Evolutionary conservation across 306 rosid genomes (phyloP).

Genomic region (Ziziphus jujuba): DNA sequence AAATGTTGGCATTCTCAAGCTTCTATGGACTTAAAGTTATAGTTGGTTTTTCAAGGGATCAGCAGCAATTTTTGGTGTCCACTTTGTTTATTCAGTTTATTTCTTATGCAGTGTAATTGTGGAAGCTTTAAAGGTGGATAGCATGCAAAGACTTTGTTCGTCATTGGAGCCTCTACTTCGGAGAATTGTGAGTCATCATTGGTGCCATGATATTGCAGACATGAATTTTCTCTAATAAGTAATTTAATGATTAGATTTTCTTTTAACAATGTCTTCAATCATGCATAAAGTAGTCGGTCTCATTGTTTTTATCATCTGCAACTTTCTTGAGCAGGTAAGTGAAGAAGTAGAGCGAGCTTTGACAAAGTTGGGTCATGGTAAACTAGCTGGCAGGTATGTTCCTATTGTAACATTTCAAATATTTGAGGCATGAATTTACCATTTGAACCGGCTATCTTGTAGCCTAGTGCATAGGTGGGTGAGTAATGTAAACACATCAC

Average conservation of each 20-base stretch:
- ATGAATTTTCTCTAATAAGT: background rate
- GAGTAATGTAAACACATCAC: no score
- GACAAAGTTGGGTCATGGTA: slow-evolving; percentile 50
- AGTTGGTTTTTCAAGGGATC: background rate
- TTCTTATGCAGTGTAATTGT: slow-evolving; percentile 66
- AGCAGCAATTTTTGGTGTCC: slow-evolving; percentile 16
- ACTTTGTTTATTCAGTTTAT: slow-evolving; percentile 27
- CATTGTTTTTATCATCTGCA: slow-evolving; percentile 21
- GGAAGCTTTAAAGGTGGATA: slow-evolving; percentile 87
- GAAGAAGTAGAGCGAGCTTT: slow-evolving; percentile 89
- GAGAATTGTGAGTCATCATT: slow-evolving; percentile 66
- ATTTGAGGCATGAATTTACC: background rate
- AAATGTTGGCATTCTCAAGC: background rate
- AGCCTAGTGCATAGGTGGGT: no score
- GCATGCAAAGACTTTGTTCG: slow-evolving; percentile 79
- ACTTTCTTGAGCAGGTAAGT: slow-evolving; percentile 61
- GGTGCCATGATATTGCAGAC: background rate
- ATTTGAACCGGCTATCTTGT: no score
- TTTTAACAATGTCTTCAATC: background rate
- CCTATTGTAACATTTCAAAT: slow-evolving; percentile 5
- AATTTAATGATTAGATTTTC: background rate
- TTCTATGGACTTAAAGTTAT: background rate
- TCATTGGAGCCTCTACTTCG: slow-evolving; percentile 87
- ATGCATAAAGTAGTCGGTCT: background rate
- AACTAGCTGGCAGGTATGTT: slow-evolving; percentile 66